These are phyloP conservation scores for Vinca major DNA, from an alignment of 305 asterid genomes.

Conservation along the genomic window DNA sequence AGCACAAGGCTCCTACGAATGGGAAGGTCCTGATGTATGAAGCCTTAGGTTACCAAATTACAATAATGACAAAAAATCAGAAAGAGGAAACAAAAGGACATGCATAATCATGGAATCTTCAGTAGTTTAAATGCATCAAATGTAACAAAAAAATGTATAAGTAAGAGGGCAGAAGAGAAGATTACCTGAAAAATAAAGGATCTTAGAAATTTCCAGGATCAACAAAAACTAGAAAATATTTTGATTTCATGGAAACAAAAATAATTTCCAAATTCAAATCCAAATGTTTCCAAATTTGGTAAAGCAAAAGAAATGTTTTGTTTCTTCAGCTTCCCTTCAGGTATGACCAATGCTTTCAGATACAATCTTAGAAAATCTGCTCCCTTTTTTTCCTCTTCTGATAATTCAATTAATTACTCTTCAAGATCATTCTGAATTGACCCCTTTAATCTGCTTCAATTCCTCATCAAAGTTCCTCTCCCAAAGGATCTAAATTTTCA, in stretches of 20 bases:
- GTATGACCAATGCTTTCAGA: constrained; percentile 17
- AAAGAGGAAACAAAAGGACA: background rate
- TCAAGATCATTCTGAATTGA: background rate
- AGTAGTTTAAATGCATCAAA: background rate
- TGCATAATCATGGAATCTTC: background rate
- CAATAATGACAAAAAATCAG: background rate
- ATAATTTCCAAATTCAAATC: constrained; percentile 4
- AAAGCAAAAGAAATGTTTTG: constrained; percentile 23
- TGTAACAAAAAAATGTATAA: background rate
- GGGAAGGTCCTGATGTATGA: too few species aligned
- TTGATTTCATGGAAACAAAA: constrained; percentile 25
- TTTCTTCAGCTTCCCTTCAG: constrained; percentile 18
- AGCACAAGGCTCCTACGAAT: too few species aligned
- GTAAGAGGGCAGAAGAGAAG: background rate
- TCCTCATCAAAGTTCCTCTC: background rate
- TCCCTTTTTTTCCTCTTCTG: background rate
- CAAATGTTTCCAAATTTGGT: constrained; percentile 12
- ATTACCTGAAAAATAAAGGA: constrained; percentile 16
- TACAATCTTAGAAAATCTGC: constrained; percentile 6
- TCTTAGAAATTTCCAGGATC: constrained; percentile 3
- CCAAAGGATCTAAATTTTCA: background rate
- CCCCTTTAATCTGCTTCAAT: background rate
- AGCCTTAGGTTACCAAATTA: too few species aligned
- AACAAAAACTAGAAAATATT: constrained; percentile 32
- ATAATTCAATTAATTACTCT: background rate